Conservation (phyloP, 2,329 filamentous ascomycete genomes). For the Talaromyces verruculosus region DNA sequence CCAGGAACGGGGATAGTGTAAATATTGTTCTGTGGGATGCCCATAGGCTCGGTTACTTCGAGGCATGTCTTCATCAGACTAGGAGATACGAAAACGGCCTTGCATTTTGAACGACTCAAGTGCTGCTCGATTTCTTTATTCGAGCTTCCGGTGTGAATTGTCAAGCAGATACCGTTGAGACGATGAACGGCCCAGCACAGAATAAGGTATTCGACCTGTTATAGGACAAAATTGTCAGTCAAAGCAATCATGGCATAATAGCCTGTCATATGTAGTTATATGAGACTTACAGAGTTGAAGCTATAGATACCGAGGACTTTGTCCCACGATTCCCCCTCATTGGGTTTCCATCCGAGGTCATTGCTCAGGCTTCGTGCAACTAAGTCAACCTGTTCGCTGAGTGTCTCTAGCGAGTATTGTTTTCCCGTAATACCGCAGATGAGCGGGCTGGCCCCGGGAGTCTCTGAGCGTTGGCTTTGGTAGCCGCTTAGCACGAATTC, state of each 20-base stretch:
- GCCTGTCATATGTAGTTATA: not conserved
- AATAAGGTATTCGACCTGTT: slow-evolving; percentile 66
- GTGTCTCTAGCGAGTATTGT: slow-evolving; percentile 39
- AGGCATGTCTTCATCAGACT: slow-evolving; percentile 13
- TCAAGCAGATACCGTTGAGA: slow-evolving; percentile 65
- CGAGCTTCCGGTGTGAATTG: slow-evolving; percentile 56
- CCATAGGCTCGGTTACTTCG: not conserved
- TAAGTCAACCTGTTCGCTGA: slow-evolving; percentile 59
- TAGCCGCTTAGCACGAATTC: not conserved
- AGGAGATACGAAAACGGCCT: slow-evolving; percentile 63
- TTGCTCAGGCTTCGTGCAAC: slow-evolving; percentile 63
- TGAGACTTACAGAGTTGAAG: slow-evolving; percentile 61
- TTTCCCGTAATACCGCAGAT: slow-evolving; percentile 24
- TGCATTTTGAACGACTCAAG: slow-evolving; percentile 63
- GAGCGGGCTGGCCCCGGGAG: not conserved
- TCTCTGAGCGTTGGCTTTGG: not conserved
- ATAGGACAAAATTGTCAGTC: not conserved
- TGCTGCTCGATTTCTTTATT: slow-evolving; percentile 65
- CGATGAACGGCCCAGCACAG: slow-evolving; percentile 67
- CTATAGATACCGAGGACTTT: slow-evolving; percentile 68
- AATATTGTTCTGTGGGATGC: not conserved
- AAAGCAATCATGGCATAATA: not conserved
- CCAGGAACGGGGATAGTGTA: not conserved
- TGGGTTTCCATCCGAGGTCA: slow-evolving; percentile 63
- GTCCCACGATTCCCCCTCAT: slow-evolving; percentile 67